Evolutionary conservation across 2,329 filamentous ascomycete species (phyloP), one percentile per base, ranked within the genome.

Genomic region (Diaporthe sp.): DNA sequence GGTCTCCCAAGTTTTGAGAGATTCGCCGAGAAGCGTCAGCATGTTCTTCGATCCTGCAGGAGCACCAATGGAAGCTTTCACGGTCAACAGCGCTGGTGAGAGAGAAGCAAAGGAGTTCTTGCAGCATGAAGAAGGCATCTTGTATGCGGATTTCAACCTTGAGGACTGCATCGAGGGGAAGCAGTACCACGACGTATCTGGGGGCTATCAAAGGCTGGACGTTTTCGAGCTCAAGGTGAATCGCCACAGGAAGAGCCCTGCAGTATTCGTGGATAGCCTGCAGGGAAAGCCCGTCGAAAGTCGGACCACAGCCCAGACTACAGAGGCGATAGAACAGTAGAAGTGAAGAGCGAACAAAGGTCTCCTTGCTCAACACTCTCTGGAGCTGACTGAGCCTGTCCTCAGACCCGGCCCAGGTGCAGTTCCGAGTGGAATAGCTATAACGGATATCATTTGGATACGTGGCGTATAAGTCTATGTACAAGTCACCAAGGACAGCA

Each of bases 141-240:
- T 78, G 47, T 78, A 76, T 42, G 76, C 77, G 2, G 75, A 77
- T 12, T 72, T 76, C 12, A 67, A 76, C 42, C 39, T 67, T 8
- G 71, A 74, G 25, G 57, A 57, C 49, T 68, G 76, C 17, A 61
- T 74, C 17, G 70, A 72, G 71, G 60, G 55, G 20, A 78, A 76
- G 37, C 76, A 75, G 49, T 60, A 55, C 34, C 58, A 76, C 25
- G 77, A 78, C 67, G 72, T 76, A 39, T 77, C 77, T 13, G 77
- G 77, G n/a, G 76, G 77, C 31, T 78, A 78, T 57, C 76, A 78
- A 25, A 67, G 77, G n/a, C 76, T 75, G 20, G 77, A 77, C 31
- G 31, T 78, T 1, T 78, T 78, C 25, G 73, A 68, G 15, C 44
- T 68, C 22, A 37, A 39, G 47, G 47, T 68, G 20, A 68, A 68